Evolutionary conservation across 2,329 filamentous ascomycete genomes (phyloP), one percentile per base, ranked within the genome.

Genomic region (Davidsoniella neocaledoniae): DNA sequence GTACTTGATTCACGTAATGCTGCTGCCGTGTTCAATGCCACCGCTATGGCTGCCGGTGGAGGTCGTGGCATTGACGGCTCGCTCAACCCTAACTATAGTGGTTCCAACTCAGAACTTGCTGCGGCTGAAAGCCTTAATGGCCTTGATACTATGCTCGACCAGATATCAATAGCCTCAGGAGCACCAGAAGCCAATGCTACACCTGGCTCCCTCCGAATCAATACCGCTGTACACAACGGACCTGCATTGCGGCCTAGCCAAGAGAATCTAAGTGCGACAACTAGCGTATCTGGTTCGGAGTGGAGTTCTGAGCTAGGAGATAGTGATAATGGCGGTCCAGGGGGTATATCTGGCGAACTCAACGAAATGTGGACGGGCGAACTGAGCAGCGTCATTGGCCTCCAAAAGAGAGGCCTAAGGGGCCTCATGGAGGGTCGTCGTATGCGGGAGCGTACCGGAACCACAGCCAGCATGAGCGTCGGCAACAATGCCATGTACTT

Each of bases 1-100:
- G 76, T 93, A 0, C 76, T 98, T 3, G 91, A 98, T 62, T 91
- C 86, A 44, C 77, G 90, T 43, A 98, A 96, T 57, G 90, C 91
- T 0, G 91, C 91, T 0, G 91, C 91, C 5, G 88, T 98, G 0
- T 98, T 98, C 70, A 98, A 98, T 56, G 91, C 91, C 0, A 91
- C 90, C 0, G 91, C 91, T 48, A 96, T 96, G 91, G 91, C 88
- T 0, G 91, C 91, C 1, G 91, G 91, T 9, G 88, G 91, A 23
- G 91, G 91, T 0, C 78, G 87, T 44, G 84, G 85, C 44, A 85
- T 90, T 25, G 80, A 83, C 48, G 85, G 72, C 37, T 70, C 68
- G 1, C 64, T 79, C 26, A 78, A 79, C 57, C 78, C 77, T 51
- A 79, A 79, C 58, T 78, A 73, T 57, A 70, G 69, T 21, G 71